Percentiles rank a stretch among this genome's conserved stretches.
phyloP scores from a whole-genome alignment of 805 yeast genomes.

The Sungouiella blattae region DNA sequence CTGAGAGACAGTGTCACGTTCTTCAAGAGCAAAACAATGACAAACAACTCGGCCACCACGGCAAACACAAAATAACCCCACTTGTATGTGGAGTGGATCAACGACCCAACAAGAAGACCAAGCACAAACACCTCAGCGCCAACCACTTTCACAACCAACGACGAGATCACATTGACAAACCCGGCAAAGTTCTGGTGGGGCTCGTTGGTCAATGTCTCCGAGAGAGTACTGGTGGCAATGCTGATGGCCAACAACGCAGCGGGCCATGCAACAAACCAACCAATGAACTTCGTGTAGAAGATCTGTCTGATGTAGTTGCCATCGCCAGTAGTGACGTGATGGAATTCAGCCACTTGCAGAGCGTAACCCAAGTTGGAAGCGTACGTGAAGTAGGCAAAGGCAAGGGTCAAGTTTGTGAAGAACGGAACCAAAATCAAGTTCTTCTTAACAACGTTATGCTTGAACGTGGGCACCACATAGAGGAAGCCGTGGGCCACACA shows the following conservation, averaged over 20 bases:
- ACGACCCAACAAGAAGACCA: slow-evolving; percentile 53
- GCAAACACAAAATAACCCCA: slow-evolving; percentile 70
- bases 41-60: slow-evolving; percentile 39
- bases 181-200: slow-evolving; percentile 9
- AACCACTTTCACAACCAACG: slow-evolving; percentile 40
- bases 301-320: slow-evolving; percentile 44
- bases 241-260: slow-evolving; percentile 31
- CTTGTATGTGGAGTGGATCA: slow-evolving; percentile 54
- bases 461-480: slow-evolving; percentile 22
- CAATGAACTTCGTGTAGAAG: slow-evolving; percentile 54
- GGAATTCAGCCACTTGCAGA: slow-evolving; percentile 43
- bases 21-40: slow-evolving; percentile 27
- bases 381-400: slow-evolving; percentile 51
- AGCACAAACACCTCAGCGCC: slow-evolving; percentile 49
- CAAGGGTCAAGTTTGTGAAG: slow-evolving; percentile 36
- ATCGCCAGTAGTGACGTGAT: slow-evolving; percentile 37
- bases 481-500: slow-evolving; percentile 25
- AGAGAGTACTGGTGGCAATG: slow-evolving; percentile 26
- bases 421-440: slow-evolving; percentile 41
- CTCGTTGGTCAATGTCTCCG: neutral
- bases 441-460: slow-evolving; percentile 27
- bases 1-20: neutral
- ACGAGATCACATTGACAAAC: slow-evolving; percentile 30
- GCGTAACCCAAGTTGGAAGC: slow-evolving; percentile 61
- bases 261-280: slow-evolving; percentile 58